Percentiles rank a stretch among this genome's conserved stretches.
Conservation (phyloP, 352 stramenopile genomes). For the Paralagenidium karlingii region DNA sequence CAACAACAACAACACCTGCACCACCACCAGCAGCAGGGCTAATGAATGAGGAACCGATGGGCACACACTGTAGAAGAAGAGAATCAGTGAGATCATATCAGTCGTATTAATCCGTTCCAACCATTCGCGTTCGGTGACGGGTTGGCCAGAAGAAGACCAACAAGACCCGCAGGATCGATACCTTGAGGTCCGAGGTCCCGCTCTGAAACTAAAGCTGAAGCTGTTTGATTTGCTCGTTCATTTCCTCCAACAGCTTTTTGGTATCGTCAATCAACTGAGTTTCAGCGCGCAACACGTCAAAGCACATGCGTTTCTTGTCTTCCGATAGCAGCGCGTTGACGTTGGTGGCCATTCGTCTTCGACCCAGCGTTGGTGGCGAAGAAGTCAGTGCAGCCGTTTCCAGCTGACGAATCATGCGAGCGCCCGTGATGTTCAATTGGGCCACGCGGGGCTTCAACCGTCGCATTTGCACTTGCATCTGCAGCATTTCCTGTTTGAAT, state of each 20-base stretch:
- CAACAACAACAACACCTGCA: no score
- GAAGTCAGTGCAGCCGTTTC: conserved; percentile 18
- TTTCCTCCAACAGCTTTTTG: conserved; percentile 51
- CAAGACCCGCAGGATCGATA: no score
- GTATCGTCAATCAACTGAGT: conserved; percentile 73
- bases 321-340: conserved; percentile 19
- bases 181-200: no score
- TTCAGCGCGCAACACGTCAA: conserved; percentile 64
- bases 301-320: conserved; percentile 76
- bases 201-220: no score
- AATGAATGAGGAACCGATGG: no score
- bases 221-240: conserved; percentile 37
- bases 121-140: no score
- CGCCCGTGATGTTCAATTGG: conserved; percentile 50
- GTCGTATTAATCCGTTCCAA: no score
- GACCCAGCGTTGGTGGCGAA: conserved; percentile 10
- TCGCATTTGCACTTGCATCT: conserved; percentile 41
- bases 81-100: no score
- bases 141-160: no score
- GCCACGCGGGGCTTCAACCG: conserved; percentile 59
- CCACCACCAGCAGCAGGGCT: no score
- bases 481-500: conserved; percentile 56
- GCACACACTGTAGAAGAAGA: no score
- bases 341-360: conserved; percentile 3
- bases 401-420: conserved; percentile 39